A percentile compares a stretch with the other conserved stretches of the same genome.
Conservation (phyloP, 2,329 filamentous ascomycete species). For the Fusarium verrucosum region DNA sequence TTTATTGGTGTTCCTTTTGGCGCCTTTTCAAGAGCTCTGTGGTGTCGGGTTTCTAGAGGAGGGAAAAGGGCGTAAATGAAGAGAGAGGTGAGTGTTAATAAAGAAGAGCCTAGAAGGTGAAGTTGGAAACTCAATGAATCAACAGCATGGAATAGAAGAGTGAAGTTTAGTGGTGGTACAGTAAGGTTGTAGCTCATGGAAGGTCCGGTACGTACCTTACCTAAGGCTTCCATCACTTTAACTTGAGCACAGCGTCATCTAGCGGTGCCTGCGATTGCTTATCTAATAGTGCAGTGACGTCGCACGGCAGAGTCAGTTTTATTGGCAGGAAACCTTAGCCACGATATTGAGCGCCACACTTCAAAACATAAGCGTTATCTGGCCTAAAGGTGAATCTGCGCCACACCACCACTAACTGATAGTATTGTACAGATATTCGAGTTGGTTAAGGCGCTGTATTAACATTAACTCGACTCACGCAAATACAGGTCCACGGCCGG, state of each 20-base stretch:
- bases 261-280: constrained; percentile 41
- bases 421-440: constrained; percentile 22
- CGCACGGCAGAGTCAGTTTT: constrained; percentile 23
- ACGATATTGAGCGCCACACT: constrained; percentile 18
- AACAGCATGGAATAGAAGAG: constrained; percentile 12
- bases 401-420: constrained; percentile 32
- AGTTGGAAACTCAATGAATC: constrained; percentile 37
- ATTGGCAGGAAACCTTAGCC: constrained; percentile 9
- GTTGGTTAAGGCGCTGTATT: constrained; percentile 13
- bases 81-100: not conserved
- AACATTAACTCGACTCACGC: not conserved
- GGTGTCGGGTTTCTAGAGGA: not conserved
- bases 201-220: constrained; percentile 22
- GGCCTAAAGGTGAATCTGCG: constrained; percentile 35
- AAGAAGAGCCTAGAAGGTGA: constrained; percentile 19
- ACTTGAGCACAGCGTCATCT: constrained; percentile 43
- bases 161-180: constrained; percentile 1
- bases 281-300: constrained; percentile 34
- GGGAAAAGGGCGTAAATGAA: not conserved
- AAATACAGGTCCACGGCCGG: constrained; percentile 10
- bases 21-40: not conserved
- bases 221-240: not conserved
- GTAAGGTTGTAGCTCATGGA: constrained; percentile 6
- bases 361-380: constrained; percentile 24
- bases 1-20: constrained; percentile 5